Base-by-base conservation (phyloP, 108 stramenopile species). In the Poteriospumella lacustris region DNA sequence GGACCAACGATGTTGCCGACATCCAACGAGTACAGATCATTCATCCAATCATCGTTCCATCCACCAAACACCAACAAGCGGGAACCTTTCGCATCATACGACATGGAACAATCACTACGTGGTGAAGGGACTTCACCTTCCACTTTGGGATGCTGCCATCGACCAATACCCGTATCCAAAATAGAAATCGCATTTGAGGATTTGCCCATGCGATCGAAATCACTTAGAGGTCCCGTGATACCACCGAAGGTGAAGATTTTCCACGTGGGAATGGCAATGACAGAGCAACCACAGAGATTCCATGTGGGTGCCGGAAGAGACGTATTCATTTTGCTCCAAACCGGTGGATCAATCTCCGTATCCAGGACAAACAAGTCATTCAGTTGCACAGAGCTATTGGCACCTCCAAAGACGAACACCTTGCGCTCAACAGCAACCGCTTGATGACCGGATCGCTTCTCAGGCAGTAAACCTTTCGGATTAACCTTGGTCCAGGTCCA, bases 161-260 rank as follows among this genome's bases (percentile, higher is more conserved):
- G 52, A 42, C 70, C 70, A 58, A 85, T 77, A 1, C 80, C 89
- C 39, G 87, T 88, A 41, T 91, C 89, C 2, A 91, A 75, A 39
- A 88, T 84, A 73, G 70, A 3, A 3, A 31, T 73, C 15, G 3
- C 3, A 73, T 73, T 42, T n/a, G 36, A 9, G 5, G 26, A 5
- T 26, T 73, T 73, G 38, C 47, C 70, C 58, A 87, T 77, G 19
- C 90, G 68, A 67, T 89, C 88, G 62, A 83, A 87, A 26, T 87
- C 87, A 19, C 75, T 72, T 0, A 90, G 79, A 1, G 88, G 75
- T 1, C 91, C 92, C 1, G 81, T 85, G 80, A 88, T 85, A 42
- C 92, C 92, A 19, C 92, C 92, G 68, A 91, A 92, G 29, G 89
- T 76, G 75, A 92, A 91, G 0, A 92, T 84, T 58, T 91, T 91